phyloP scores from a whole-genome alignment of 352 stramenopile genomes.

The Phytopythium boreale region DNA sequence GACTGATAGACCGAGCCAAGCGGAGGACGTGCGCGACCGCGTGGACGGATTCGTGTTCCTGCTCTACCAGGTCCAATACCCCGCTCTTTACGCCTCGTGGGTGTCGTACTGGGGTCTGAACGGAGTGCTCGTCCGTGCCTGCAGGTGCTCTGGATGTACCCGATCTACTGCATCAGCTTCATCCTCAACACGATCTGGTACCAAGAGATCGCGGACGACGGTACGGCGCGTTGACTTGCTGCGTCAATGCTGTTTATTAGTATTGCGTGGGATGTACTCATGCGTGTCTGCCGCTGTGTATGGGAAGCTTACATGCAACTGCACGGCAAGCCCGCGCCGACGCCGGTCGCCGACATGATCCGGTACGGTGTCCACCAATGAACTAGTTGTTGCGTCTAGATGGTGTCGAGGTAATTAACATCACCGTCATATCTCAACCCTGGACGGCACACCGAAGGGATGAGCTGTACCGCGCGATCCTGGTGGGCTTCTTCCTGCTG shows the following conservation, averaged over 20 bases:
- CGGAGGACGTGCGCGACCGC: conserved; percentile 70
- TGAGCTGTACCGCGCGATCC: conserved; percentile 83
- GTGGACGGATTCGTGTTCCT: conserved; percentile 85
- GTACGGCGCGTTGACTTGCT: conserved; percentile 24
- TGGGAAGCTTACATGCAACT: conserved; percentile 69
- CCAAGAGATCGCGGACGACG: conserved; percentile 87
- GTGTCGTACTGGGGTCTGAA: background rate
- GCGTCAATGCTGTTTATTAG: background rate
- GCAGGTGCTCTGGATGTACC: conserved; percentile 87
- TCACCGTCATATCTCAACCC: conserved; percentile 5
- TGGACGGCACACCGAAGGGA: conserved; percentile 28
- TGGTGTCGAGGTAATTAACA: background rate
- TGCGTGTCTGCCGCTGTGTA: background rate
- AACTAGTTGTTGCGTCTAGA: background rate
- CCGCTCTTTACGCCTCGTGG: background rate
- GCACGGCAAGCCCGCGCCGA: conserved; percentile 74
- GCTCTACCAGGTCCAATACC: conserved; percentile 61
- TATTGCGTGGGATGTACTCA: background rate
- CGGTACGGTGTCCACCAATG: conserved; percentile 36
- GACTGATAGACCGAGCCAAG: conserved; percentile 31
- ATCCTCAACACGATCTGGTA: conserved; percentile 92
- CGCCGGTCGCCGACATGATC: conserved; percentile 84
- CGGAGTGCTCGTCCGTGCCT: background rate
- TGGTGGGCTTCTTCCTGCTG: conserved; percentile 83
- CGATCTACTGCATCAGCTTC: conserved; percentile 91